Conservation (phyloP, 2,329 filamentous ascomycete species). For the Paradendryphiella salina region DNA sequence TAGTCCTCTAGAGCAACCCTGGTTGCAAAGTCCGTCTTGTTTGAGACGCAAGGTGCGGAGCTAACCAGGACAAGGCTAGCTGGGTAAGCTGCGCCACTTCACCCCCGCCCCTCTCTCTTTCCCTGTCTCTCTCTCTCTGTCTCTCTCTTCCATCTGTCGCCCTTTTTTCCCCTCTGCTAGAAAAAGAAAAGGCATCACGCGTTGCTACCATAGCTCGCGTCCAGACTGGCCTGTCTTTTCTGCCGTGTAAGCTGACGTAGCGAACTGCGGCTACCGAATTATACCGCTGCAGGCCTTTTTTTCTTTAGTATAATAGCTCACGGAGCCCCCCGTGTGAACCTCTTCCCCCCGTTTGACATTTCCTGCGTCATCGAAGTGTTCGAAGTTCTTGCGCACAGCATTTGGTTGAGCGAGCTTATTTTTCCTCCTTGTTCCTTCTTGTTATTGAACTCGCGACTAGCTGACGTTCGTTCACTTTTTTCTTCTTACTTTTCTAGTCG, state of each 20-base stretch:
- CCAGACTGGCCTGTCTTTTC: background rate
- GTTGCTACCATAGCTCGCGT: background rate
- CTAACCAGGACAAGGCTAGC: too few relatives aligned
- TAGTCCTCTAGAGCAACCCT: too few relatives aligned
- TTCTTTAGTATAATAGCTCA: slow-evolving; percentile 25
- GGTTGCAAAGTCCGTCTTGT: too few relatives aligned
- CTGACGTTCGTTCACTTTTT: slow-evolving; percentile 16
- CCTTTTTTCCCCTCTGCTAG: background rate
- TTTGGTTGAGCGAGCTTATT: slow-evolving; percentile 2
- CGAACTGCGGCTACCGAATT: too few relatives aligned
- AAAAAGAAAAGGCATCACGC: background rate
- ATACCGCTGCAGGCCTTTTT: background rate
- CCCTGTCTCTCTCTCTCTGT: too few relatives aligned
- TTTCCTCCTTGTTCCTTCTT: background rate
- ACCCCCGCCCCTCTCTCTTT: too few relatives aligned
- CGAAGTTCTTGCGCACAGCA: background rate
- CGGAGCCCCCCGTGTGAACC: slow-evolving; percentile 2
- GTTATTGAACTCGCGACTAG: slow-evolving; percentile 6
- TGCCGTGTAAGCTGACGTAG: slow-evolving; percentile 10
- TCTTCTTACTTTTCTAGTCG: slow-evolving; percentile 8
- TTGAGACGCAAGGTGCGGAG: too few relatives aligned
- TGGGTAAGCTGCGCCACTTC: too few relatives aligned
- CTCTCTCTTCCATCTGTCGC: too few relatives aligned
- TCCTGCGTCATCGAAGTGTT: too few relatives aligned
- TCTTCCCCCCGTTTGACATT: too few relatives aligned